Conservation (phyloP, 768 basidiomycete species). For the Suillus plorans region DNA sequence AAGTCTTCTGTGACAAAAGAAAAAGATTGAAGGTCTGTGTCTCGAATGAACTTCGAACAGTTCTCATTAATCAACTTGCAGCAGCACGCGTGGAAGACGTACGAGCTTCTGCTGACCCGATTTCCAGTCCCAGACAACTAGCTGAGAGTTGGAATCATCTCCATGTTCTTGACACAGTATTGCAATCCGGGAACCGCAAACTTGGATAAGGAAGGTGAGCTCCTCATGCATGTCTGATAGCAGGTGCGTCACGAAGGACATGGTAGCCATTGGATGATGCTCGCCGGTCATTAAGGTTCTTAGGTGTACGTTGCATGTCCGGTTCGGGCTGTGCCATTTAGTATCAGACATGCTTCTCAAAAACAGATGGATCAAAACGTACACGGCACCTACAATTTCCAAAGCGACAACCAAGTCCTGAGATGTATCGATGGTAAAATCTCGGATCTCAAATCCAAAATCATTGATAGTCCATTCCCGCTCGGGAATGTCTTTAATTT, state of each 20-base stretch:
- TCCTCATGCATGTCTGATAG: constrained; percentile 6
- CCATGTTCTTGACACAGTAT: constrained; percentile 24
- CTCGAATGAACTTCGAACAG: constrained; percentile 18
- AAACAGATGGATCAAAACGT: constrained; percentile 7
- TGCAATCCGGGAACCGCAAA: constrained; percentile 31
- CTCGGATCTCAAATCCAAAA: constrained; percentile 29
- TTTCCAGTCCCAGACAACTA: constrained; percentile 38
- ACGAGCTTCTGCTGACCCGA: constrained; percentile 29
- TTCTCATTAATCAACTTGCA: neutral
- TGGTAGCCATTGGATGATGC: constrained; percentile 23
- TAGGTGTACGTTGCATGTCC: constrained; percentile 26
- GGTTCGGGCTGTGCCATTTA: constrained; percentile 16
- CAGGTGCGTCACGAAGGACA: constrained; percentile 16
- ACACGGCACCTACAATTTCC: constrained; percentile 22
- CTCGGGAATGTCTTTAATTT: constrained; percentile 25
- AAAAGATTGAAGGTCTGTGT: constrained; percentile 29
- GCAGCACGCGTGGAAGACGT: constrained; percentile 10
- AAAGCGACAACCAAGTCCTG: constrained; percentile 35
- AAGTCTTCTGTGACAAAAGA: constrained; percentile 34
- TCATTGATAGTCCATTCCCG: constrained; percentile 26
- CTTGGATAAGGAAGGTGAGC: constrained; percentile 27
- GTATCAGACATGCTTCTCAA: constrained; percentile 2
- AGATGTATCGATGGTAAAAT: constrained; percentile 37
- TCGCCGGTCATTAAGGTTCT: constrained; percentile 29
- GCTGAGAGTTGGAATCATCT: constrained; percentile 8